Evolutionary conservation across 768 basidiomycete genomes (phyloP).

Genomic region (Pleurotus pulmonarius): DNA sequence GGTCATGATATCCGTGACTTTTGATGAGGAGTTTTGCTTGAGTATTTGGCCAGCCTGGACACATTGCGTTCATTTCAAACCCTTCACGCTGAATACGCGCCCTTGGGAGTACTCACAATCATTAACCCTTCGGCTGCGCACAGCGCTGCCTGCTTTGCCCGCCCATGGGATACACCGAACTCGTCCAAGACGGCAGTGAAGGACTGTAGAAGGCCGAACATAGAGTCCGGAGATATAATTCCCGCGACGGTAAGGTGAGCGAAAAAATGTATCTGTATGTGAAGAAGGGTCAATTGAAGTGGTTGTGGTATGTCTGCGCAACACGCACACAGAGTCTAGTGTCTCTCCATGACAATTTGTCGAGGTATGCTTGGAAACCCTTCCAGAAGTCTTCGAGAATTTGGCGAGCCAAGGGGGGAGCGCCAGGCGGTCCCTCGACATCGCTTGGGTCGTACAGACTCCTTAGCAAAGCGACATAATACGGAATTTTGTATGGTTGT

Average conservation of each 20-base stretch:
- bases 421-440: slow-evolving; percentile 31
- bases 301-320: background rate
- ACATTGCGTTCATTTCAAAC: slow-evolving; percentile 4
- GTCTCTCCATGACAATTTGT: slow-evolving; percentile 89
- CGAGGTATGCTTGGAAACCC: slow-evolving; percentile 84
- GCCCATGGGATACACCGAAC: slow-evolving; percentile 82
- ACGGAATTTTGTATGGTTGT: slow-evolving; percentile 91
- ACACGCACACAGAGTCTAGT: slow-evolving; percentile 78
- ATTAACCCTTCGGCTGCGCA: slow-evolving; percentile 82
- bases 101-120: slow-evolving; percentile 41
- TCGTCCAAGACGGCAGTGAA: slow-evolving; percentile 87
- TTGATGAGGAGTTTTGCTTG: slow-evolving; percentile 55
- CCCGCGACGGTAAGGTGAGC: slow-evolving; percentile 79
- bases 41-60: slow-evolving; percentile 65
- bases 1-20: slow-evolving; percentile 63
- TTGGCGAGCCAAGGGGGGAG: slow-evolving; percentile 57
- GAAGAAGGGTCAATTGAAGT: background rate
- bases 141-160: slow-evolving; percentile 75
- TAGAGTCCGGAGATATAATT: slow-evolving; percentile 72
- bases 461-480: slow-evolving; percentile 79
- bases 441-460: slow-evolving; percentile 52
- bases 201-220: slow-evolving; percentile 77
- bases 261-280: slow-evolving; percentile 83
- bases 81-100: too few relatives aligned
- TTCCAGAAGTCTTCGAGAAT: slow-evolving; percentile 89